Base-by-base conservation (phyloP, 2,329 filamentous ascomycete species). In the Penicillium sp. region DNA sequence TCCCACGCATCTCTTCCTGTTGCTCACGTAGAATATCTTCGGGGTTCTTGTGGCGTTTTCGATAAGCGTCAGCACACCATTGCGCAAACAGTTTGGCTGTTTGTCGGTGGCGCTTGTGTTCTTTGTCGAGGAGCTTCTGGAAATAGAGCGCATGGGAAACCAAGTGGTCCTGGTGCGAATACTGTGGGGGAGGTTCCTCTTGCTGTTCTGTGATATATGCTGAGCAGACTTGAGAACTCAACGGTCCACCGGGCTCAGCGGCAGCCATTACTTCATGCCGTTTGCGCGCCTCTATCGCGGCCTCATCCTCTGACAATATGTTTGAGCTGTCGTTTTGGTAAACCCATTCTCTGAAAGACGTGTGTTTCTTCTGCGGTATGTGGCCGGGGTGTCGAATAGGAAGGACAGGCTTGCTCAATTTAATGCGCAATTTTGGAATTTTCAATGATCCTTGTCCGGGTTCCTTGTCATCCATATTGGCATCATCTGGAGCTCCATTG, bases 91-190 rank as follows among this genome's bases (percentile, higher is more conserved):
- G 81, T 67, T 89, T 95, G 1, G 91, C 91, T 3, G 78, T 75
- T n/a, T 79, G 75, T 32, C 81, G 81, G 68, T 97, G 91, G 12
- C 83, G 78, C 55, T 81, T 80, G 58, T 89, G 86, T 66, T 98
- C 93, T 50, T 82, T 80, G 3, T 84, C 70, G 72, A 97, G 80
- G 32, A 97, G 75, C 60, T 83, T 86, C 42, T 87, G 82, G 59
- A 97, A 91, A 59, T 90, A 85, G 12, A 84, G 64, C 51, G 86
- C 84, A 53, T 95, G 90, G 41, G 84, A 83, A 40, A 86, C 76
- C 46, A 97, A 77, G 64, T 97, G 87, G 62, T 97, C 90, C 63
- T 82, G 79, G 58, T 94, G 89, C n/a, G 85, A 83, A 75, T 88
- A 97, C 61, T 93, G 88, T 45, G 79, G 77, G 0, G 82, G 79